Percentiles rank a stretch among this genome's conserved stretches.
Evolutionary conservation across 1,284 basidiomycete genomes (phyloP).

Genomic region (Ganoderma lingzhi): DNA sequence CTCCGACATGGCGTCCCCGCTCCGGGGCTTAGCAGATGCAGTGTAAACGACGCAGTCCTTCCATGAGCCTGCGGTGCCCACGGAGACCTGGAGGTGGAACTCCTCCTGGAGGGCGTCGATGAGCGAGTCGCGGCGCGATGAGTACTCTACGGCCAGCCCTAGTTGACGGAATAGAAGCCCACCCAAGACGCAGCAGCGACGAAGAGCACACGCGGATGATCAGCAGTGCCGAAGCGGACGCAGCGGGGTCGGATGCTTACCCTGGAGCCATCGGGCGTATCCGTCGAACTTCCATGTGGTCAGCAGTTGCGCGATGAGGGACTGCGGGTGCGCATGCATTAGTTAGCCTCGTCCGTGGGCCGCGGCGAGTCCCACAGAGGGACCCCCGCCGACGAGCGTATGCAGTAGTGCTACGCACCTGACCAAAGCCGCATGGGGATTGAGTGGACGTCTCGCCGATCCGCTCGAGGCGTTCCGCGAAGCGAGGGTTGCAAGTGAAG

Average conservation of each 20-base stretch:
- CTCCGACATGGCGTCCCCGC: conserved; percentile 43
- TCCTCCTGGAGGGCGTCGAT: conserved; percentile 63
- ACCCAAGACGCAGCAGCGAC: not conserved
- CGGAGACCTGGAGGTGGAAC: conserved; percentile 53
- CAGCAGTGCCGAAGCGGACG: conserved; percentile 1
- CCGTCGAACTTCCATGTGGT: conserved; percentile 74
- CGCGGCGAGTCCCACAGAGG: not conserved
- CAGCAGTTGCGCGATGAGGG: conserved; percentile 69
- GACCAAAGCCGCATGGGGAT: conserved; percentile 77
- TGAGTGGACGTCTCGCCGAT: conserved; percentile 79
- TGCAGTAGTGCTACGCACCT: conserved; percentile 46
- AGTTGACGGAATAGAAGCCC: conserved; percentile 4
- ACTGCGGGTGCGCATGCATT: conserved; percentile 41
- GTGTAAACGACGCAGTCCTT: conserved; percentile 52
- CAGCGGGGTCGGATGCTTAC: conserved; percentile 41
- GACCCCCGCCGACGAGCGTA: not conserved
- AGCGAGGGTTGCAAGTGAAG: conserved; percentile 77
- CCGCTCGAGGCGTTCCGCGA: conserved; percentile 80
- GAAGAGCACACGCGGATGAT: not conserved
- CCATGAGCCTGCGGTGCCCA: conserved; percentile 45
- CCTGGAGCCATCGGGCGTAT: conserved; percentile 81
- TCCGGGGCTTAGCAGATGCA: conserved; percentile 48
- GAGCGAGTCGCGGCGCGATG: conserved; percentile 64
- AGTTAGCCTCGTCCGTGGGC: conserved; percentile 3
- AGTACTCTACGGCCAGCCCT: conserved; percentile 67